phyloP scores from a whole-genome alignment of 202 grass and related monocot species.

The Panicum virgatum region DNA sequence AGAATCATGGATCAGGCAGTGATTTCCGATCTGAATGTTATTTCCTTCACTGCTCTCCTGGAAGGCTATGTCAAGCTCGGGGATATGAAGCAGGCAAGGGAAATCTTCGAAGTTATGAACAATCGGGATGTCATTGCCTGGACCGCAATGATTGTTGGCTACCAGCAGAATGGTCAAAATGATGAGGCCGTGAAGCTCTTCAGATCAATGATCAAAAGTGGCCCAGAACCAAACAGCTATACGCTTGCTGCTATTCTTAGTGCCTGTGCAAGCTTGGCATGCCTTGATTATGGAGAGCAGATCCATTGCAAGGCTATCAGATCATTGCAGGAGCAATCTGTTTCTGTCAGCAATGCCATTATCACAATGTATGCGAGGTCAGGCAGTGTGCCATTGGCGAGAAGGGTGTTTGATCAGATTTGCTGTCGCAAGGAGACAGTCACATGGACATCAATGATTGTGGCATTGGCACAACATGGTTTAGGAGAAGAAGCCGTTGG shows the following conservation, averaged over 20 bases:
- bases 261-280: constrained; percentile 60
- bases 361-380: constrained; percentile 73
- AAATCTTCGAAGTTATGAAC: constrained; percentile 77
- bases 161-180: constrained; percentile 72
- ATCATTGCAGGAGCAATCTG: constrained; percentile 49
- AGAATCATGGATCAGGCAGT: constrained; percentile 50
- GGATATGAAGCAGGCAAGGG: constrained; percentile 55
- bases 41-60: constrained; percentile 83
- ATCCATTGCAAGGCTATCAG: constrained; percentile 77
- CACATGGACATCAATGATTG: constrained; percentile 85
- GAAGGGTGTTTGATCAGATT: constrained; percentile 60
- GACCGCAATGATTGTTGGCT: constrained; percentile 92
- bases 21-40: constrained; percentile 59
- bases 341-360: constrained; percentile 70
- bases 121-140: constrained; percentile 79
- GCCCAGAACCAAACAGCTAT: constrained; percentile 72
- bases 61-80: constrained; percentile 85
- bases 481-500: constrained; percentile 59
- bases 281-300: constrained; percentile 71
- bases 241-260: constrained; percentile 74
- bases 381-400: constrained; percentile 61
- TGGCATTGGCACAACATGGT: constrained; percentile 80
- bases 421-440: constrained; percentile 46
- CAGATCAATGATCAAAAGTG: constrained; percentile 63
- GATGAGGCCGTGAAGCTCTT: constrained; percentile 75